phyloP scores from a whole-genome alignment of 2,329 filamentous ascomycete genomes.

The Capronia coronata region DNA sequence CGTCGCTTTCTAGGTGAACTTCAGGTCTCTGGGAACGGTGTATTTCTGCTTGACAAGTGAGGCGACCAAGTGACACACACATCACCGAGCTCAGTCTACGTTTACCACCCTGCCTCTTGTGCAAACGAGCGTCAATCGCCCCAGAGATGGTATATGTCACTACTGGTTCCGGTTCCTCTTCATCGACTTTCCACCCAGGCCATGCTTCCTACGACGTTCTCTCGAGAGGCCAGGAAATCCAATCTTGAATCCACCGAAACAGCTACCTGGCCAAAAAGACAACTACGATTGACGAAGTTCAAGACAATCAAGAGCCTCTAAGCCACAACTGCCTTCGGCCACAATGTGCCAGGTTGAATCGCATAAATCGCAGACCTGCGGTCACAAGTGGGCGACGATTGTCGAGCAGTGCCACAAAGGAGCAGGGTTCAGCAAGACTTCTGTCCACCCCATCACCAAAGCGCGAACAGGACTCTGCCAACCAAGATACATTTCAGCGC shows the following conservation, averaged over 20 bases:
- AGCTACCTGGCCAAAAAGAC: not conserved
- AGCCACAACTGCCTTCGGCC: not conserved
- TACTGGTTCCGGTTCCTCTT: no score
- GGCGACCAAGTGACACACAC: not conserved
- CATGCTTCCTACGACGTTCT: no score
- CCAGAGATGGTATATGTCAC: not conserved
- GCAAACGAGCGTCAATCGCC: not conserved
- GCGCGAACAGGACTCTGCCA: slow-evolving; percentile 13
- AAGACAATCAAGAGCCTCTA: not conserved
- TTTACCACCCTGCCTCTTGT: no score
- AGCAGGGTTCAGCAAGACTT: slow-evolving; percentile 26
- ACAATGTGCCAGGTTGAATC: slow-evolving; percentile 45
- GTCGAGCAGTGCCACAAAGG: slow-evolving; percentile 37
- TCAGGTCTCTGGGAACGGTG: no score
- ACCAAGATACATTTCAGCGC: slow-evolving; percentile 20
- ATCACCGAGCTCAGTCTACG: no score
- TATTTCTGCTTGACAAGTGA: no score
- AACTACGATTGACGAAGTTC: no score
- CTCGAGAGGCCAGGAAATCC: no score
- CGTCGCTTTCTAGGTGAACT: no score
- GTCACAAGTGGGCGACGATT: slow-evolving; percentile 46
- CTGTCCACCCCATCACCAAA: slow-evolving; percentile 23
- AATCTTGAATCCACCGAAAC: no score
- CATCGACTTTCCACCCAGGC: no score
- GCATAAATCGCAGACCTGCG: slow-evolving; percentile 43